phyloP scores from a whole-genome alignment of 2,329 filamentous ascomycete species.

The Lecanoromycetidae sp. region DNA sequence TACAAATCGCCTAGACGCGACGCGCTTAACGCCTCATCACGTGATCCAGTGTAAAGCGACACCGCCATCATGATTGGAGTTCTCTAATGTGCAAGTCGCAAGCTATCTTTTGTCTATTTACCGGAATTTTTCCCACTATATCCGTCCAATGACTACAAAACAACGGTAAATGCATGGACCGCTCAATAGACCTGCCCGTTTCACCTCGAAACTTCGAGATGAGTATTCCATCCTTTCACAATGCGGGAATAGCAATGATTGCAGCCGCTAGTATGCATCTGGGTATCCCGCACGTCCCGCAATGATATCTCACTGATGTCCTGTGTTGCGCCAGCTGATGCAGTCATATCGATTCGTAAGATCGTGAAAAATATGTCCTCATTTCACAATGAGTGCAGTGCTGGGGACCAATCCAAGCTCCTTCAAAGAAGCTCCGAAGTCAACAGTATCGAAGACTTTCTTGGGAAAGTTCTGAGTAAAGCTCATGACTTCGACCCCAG shows the following conservation, averaged over 20 bases:
- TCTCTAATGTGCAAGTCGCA: too few relatives aligned
- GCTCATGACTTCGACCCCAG: slow-evolving; percentile 55
- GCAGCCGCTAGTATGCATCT: too few relatives aligned
- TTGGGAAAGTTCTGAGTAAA: slow-evolving; percentile 81
- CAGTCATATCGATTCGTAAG: background rate
- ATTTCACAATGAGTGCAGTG: slow-evolving; percentile 63
- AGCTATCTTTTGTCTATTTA: too few relatives aligned
- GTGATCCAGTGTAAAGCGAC: too few relatives aligned
- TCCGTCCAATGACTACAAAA: too few relatives aligned
- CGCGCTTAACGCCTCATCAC: background rate
- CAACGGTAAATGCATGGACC: too few relatives aligned
- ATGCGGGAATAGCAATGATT: too few relatives aligned
- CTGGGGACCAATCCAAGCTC: slow-evolving; percentile 85
- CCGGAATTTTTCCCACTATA: too few relatives aligned
- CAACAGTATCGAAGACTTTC: slow-evolving; percentile 62
- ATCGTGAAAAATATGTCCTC: background rate
- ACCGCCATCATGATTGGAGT: too few relatives aligned
- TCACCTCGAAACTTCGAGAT: too few relatives aligned
- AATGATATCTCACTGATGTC: background rate
- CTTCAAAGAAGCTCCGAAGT: slow-evolving; percentile 83
- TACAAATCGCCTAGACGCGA: background rate
- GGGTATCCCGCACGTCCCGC: background rate
- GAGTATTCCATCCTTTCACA: too few relatives aligned
- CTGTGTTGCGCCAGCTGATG: background rate
- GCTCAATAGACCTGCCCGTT: too few relatives aligned